Conservation (phyloP, 345 rosid species). For the Heritiera littoralis region DNA sequence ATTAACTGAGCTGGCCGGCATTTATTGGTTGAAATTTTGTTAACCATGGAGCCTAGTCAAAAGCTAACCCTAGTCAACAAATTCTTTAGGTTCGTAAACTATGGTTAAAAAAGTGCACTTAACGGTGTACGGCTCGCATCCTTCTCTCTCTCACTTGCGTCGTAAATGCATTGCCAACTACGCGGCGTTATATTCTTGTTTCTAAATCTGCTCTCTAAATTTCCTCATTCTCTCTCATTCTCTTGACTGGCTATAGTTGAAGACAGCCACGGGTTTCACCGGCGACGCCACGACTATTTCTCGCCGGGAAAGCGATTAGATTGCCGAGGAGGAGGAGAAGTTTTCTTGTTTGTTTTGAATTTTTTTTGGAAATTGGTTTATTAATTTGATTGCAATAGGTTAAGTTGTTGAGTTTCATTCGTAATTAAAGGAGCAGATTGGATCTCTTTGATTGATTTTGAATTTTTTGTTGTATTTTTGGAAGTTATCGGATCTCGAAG, state of each 20-base stretch:
- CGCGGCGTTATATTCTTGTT: slow-evolving; percentile 22
- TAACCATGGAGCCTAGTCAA: slow-evolving; percentile 22
- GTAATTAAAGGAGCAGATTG: not conserved
- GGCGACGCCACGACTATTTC: not conserved
- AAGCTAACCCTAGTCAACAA: slow-evolving; percentile 18
- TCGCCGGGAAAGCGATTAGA: slow-evolving; percentile 17
- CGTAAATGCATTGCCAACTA: slow-evolving; percentile 1
- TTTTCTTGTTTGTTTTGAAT: not conserved
- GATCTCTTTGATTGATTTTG: slow-evolving; percentile 16
- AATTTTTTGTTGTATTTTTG: slow-evolving; percentile 6
- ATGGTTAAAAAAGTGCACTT: slow-evolving; percentile 28
- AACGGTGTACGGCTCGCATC: slow-evolving; percentile 33
- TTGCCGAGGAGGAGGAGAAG: slow-evolving; percentile 1
- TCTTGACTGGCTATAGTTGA: not conserved
- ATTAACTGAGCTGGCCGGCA: slow-evolving; percentile 35
- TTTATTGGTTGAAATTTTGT: slow-evolving; percentile 30
- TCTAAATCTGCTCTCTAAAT: not conserved
- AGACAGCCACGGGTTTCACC: slow-evolving; percentile 26
- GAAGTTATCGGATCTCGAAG: slow-evolving; percentile 37
- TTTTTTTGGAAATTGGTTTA: not conserved
- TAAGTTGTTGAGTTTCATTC: slow-evolving; percentile 4
- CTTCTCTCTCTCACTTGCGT: not conserved
- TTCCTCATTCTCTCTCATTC: not conserved
- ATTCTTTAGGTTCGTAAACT: slow-evolving; percentile 10
- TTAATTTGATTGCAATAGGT: slow-evolving; percentile 19